phyloP scores from a whole-genome alignment of 1,284 basidiomycete genomes.

The Sphaerobolus stellatus region DNA sequence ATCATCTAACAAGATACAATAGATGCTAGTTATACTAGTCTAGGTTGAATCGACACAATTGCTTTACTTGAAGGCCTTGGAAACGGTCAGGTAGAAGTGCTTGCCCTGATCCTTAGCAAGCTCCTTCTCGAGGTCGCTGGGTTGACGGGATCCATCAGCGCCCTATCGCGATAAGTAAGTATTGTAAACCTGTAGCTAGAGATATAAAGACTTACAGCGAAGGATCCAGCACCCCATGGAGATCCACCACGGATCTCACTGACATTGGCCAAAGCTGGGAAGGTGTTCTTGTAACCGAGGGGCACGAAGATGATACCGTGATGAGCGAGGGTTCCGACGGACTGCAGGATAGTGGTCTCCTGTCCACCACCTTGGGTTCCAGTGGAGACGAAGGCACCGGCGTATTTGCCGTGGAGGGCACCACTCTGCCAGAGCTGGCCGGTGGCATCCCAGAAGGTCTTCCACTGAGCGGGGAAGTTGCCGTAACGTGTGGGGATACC shows the following conservation, averaged over 20 bases:
- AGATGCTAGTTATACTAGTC: too few relatives aligned
- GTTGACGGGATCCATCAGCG: slow-evolving; percentile 61
- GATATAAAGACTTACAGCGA: slow-evolving; percentile 1
- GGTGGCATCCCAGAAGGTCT: slow-evolving; percentile 82
- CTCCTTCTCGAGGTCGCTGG: slow-evolving; percentile 61
- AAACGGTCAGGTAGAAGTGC: slow-evolving; percentile 51
- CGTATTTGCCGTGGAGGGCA: slow-evolving; percentile 80
- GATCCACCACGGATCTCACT: slow-evolving; percentile 67
- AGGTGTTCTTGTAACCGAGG: slow-evolving; percentile 67
- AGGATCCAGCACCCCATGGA: slow-evolving; percentile 30
- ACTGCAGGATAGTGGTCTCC: slow-evolving; percentile 64
- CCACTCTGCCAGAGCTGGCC: slow-evolving; percentile 75
- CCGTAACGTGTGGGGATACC: slow-evolving; percentile 83
- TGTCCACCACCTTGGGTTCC: slow-evolving; percentile 70
- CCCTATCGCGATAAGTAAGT: slow-evolving; percentile 45
- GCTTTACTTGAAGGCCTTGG: too few relatives aligned
- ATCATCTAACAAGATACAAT: too few relatives aligned
- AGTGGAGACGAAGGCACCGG: slow-evolving; percentile 68
- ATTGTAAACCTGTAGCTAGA: background rate
- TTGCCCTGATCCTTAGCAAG: slow-evolving; percentile 68
- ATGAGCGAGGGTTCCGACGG: slow-evolving; percentile 75
- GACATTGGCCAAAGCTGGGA: slow-evolving; percentile 58
- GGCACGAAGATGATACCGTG: slow-evolving; percentile 82
- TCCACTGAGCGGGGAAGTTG: slow-evolving; percentile 42
- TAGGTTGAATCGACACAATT: too few relatives aligned